phyloP scores from a whole-genome alignment of 371 early-diverging fungal genomes.

The Mortierella sp. region DNA sequence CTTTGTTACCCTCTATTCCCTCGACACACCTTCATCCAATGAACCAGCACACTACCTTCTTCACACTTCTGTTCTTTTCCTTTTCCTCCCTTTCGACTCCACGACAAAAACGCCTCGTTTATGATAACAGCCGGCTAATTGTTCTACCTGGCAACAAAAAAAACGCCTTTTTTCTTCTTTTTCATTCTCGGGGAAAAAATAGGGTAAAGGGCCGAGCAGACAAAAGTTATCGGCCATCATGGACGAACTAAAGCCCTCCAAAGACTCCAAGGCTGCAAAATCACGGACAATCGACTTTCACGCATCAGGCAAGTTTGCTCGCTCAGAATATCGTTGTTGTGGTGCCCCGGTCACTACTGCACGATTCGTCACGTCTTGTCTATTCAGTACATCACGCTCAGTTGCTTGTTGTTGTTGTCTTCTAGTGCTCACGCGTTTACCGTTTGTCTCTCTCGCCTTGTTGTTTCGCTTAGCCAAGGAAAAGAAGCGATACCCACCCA shows the following conservation, averaged over 20 bases:
- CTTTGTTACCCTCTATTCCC: neutral
- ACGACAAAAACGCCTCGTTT: neutral
- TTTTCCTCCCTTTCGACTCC: neutral
- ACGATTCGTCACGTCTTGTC: neutral
- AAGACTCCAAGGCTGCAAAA: slow-evolving; percentile 52
- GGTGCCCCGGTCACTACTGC: neutral
- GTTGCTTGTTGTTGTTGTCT: neutral
- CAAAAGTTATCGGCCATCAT: slow-evolving; percentile 50
- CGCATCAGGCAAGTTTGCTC: slow-evolving; percentile 40
- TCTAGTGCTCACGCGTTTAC: slow-evolving; percentile 10
- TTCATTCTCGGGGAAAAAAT: neutral
- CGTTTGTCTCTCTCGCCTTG: neutral
- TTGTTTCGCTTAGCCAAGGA: slow-evolving; percentile 59
- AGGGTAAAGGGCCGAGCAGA: slow-evolving; percentile 39
- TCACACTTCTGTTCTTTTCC: neutral
- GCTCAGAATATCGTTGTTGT: too few species aligned
- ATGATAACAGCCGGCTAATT: neutral
- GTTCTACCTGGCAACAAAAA: slow-evolving; percentile 1
- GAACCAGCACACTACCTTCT: neutral
- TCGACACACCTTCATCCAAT: neutral
- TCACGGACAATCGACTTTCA: slow-evolving; percentile 61
- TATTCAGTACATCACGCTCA: neutral
- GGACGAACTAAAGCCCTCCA: slow-evolving; percentile 48
- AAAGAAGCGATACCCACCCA: slow-evolving; percentile 79
- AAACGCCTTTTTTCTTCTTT: neutral